A percentile compares a stretch with the other conserved stretches of the same genome.
Conservation (phyloP, 805 yeast genomes). For the Saturnispora zaruensis region DNA sequence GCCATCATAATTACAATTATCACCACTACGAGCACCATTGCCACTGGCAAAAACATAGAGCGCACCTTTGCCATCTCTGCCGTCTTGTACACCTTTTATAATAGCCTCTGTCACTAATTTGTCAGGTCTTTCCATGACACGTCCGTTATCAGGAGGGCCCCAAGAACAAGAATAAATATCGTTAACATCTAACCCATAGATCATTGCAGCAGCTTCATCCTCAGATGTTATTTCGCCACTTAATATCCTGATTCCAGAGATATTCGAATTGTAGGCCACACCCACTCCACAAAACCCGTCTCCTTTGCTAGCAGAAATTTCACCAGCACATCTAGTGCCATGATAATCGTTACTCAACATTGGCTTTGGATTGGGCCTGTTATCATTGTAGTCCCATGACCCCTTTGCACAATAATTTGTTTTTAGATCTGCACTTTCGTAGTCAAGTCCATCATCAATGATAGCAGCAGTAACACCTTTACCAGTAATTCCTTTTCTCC, state of each 20-base stretch:
- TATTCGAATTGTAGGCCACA: conserved; percentile 81
- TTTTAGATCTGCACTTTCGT: conserved; percentile 62
- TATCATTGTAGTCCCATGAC: conserved; percentile 88
- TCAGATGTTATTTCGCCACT: conserved; percentile 73
- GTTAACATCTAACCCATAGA: conserved; percentile 71
- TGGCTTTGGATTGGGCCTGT: conserved; percentile 70
- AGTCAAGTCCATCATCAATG: conserved; percentile 92
- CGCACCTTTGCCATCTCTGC: conserved; percentile 74
- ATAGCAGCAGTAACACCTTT: conserved; percentile 76
- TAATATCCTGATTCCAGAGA: conserved; percentile 83
- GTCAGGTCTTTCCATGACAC: conserved; percentile 78
- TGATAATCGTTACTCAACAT: conserved; percentile 75
- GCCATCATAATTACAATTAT: conserved; percentile 94
- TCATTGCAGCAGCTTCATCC: conserved; percentile 85
- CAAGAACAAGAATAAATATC: conserved; percentile 96
- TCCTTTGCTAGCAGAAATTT: conserved; percentile 76
- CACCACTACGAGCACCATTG: conserved; percentile 77
- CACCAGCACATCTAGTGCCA: conserved; percentile 98
- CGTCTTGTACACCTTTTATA: conserved; percentile 74
- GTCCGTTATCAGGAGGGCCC: conserved; percentile 97
- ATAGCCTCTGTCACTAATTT: conserved; percentile 70
- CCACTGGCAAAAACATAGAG: conserved; percentile 94
- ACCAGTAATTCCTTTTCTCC: conserved; percentile 80
- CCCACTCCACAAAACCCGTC: conserved; percentile 94
- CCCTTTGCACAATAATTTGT: conserved; percentile 68